These are phyloP conservation scores for Magnaporthales sp. DNA, from an alignment of 2,329 filamentous ascomycete genomes.

Conservation along the genomic window DNA sequence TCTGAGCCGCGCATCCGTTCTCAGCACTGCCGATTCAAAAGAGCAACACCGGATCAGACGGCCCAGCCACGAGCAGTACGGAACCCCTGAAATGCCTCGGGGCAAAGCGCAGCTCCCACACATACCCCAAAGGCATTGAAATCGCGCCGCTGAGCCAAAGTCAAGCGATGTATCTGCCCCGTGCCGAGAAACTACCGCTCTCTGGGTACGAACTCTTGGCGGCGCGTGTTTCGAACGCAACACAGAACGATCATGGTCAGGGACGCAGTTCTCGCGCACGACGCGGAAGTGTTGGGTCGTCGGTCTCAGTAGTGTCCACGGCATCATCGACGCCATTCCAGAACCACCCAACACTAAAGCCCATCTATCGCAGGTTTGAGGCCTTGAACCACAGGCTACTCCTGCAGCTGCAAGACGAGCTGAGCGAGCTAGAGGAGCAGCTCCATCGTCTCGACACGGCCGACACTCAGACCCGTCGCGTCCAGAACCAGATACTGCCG, in stretches of 20 bases:
- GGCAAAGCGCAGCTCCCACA: slow-evolving; percentile 27
- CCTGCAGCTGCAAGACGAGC: slow-evolving; percentile 77
- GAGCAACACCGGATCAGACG: slow-evolving; percentile 3
- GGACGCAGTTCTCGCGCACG: neutral
- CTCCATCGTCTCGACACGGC: slow-evolving; percentile 58
- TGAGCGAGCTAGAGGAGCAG: slow-evolving; percentile 72
- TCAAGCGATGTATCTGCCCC: slow-evolving; percentile 25
- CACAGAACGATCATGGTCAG: slow-evolving; percentile 12
- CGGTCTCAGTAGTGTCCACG: slow-evolving; percentile 13
- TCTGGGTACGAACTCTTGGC: slow-evolving; percentile 53
- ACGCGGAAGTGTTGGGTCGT: neutral
- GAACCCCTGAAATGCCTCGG: slow-evolving; percentile 33
- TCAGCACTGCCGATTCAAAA: neutral
- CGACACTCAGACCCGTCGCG: slow-evolving; percentile 38
- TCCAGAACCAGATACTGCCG: slow-evolving; percentile 36
- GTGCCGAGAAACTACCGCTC: slow-evolving; percentile 33
- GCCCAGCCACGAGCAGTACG: slow-evolving; percentile 22
- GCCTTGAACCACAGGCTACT: slow-evolving; percentile 74
- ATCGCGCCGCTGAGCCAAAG: slow-evolving; percentile 22
- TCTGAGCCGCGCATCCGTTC: neutral
- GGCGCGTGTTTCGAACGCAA: slow-evolving; percentile 24
- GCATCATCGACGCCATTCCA: neutral
- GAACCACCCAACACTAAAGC: slow-evolving; percentile 27
- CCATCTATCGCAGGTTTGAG: slow-evolving; percentile 78
- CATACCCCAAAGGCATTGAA: slow-evolving; percentile 26